These are phyloP conservation scores for Bruguiera parviflora DNA, from an alignment of 345 rosid genomes.

Conservation along the genomic window DNA sequence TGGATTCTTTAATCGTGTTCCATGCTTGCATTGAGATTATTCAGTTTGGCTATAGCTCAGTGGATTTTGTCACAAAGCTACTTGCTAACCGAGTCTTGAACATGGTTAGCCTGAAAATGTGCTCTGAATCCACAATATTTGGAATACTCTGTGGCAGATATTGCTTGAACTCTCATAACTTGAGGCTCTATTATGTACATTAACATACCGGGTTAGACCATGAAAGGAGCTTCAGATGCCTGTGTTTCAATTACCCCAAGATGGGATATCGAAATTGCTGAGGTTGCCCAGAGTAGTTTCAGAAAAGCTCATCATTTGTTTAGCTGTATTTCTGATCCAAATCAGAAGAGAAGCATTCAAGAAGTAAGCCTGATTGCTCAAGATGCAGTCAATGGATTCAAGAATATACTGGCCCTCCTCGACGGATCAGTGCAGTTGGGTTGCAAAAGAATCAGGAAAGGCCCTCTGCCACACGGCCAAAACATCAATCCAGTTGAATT, in stretches of 20 bases:
- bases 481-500: constrained; percentile 24
- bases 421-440: constrained; percentile 24
- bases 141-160: not conserved
- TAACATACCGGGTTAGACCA: not conserved
- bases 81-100: too few relatives aligned
- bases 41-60: too few relatives aligned
- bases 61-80: too few relatives aligned
- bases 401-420: constrained; percentile 23
- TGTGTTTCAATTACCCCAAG: constrained; percentile 24
- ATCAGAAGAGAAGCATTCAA: constrained; percentile 22
- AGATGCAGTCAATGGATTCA: constrained; percentile 27
- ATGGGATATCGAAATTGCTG: constrained; percentile 25
- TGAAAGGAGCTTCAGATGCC: constrained; percentile 16
- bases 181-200: not conserved
- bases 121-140: too few relatives aligned
- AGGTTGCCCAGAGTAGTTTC: constrained; percentile 32
- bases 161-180: not conserved
- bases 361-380: constrained; percentile 28
- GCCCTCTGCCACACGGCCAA: constrained; percentile 24
- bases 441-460: constrained; percentile 32
- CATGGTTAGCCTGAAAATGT: too few relatives aligned
- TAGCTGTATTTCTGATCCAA: constrained; percentile 28
- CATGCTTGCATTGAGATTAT: too few relatives aligned
- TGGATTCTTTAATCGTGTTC: too few relatives aligned
- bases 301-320: constrained; percentile 23